Conservation (phyloP, 2,329 filamentous ascomycete genomes). For the Rachicladosporium sp. region DNA sequence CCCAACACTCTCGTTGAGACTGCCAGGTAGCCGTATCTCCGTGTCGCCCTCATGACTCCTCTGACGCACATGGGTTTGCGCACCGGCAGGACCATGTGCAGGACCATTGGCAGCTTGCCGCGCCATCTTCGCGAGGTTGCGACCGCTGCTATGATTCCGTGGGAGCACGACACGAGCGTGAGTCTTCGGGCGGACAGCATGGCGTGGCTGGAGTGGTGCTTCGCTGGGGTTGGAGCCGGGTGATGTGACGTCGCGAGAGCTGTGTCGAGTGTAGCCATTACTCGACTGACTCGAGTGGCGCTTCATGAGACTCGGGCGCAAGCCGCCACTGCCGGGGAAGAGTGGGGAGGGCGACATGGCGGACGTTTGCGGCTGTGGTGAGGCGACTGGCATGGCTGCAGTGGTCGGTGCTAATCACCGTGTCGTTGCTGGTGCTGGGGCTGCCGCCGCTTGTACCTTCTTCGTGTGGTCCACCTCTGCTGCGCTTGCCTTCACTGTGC, state of each 20-base stretch:
- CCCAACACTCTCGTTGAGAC: constrained; percentile 15
- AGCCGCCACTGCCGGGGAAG: constrained; percentile 2
- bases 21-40: constrained; percentile 22
- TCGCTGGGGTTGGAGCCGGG: constrained; percentile 14
- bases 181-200: constrained; percentile 10
- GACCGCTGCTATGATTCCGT: constrained; percentile 21
- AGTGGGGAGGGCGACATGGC: constrained; percentile 5
- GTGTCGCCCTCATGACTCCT: constrained; percentile 21
- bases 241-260: constrained; percentile 9
- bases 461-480: too few relatives aligned
- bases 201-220: constrained; percentile 12
- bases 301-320: constrained; percentile 17
- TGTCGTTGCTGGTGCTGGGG: background rate
- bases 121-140: constrained; percentile 19
- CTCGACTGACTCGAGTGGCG: constrained; percentile 20
- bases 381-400: constrained; percentile 5
- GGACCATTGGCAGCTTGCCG: constrained; percentile 8
- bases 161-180: constrained; percentile 22
- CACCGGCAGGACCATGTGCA: constrained; percentile 10
- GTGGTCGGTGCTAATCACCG: background rate
- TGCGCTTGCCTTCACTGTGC: too few relatives aligned
- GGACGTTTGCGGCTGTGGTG: constrained; percentile 1
- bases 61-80: constrained; percentile 15
- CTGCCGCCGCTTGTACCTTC: too few relatives aligned
- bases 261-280: constrained; percentile 5